A percentile compares a stretch with the other conserved stretches of the same genome.
Conservation (phyloP, 495 filamentous ascomycete species). For the Penicillium salamii region DNA sequence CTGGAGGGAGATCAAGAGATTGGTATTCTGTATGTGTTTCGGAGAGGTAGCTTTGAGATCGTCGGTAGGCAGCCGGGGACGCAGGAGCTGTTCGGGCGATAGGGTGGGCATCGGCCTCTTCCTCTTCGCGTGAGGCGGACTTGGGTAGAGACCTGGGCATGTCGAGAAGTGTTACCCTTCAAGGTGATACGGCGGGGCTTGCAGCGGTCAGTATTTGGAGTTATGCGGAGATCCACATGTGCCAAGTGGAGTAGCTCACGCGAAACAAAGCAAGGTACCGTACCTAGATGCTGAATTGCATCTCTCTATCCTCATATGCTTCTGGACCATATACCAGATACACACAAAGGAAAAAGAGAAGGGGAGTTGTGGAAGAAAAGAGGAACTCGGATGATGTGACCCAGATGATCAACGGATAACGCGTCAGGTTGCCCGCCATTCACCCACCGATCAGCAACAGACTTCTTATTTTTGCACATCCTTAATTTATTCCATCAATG, state of each 20-base stretch:
- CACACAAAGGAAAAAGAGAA: not conserved
- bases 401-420: not conserved
- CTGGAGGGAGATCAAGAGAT: conserved; percentile 33
- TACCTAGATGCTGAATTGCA: conserved; percentile 1
- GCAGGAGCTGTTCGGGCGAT: conserved; percentile 37
- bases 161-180: conserved; percentile 15
- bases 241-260: not conserved
- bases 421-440: not conserved
- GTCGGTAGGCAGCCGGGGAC: conserved; percentile 35
- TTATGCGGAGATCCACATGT: not conserved
- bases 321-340: too few species aligned
- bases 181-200: not conserved
- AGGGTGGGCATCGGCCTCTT: conserved; percentile 15
- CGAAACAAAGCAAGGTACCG: not conserved
- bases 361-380: not conserved
- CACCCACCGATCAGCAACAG: not conserved
- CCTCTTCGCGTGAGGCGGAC: conserved; percentile 18
- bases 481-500: not conserved
- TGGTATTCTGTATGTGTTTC: conserved; percentile 40
- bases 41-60: conserved; percentile 32
- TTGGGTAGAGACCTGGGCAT: conserved; percentile 33
- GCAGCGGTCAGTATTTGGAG: not conserved
- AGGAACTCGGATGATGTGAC: not conserved
- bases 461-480: not conserved
- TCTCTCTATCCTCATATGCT: not conserved